Conservation (phyloP, 1,284 basidiomycete genomes). For the Microbotryum saponariae region DNA sequence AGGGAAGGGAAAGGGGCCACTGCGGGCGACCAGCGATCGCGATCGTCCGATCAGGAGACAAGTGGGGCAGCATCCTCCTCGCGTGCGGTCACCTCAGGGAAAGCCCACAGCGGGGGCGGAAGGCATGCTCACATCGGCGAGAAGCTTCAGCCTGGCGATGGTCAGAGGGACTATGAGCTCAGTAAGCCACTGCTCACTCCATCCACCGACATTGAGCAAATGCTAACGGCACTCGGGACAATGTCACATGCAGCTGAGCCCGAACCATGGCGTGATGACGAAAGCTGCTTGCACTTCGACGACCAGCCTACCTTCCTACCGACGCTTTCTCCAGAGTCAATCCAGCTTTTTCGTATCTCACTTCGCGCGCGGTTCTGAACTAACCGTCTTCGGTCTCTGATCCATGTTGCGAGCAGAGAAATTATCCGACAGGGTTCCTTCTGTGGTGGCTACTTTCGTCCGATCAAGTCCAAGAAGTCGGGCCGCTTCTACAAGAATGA, state of each 20-base stretch:
- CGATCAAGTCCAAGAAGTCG: slow-evolving; percentile 13
- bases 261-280: background rate
- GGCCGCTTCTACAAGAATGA: slow-evolving; percentile 20
- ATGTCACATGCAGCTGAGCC: background rate
- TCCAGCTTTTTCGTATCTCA: background rate
- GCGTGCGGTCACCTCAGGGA: too few relatives aligned
- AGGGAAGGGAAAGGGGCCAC: too few relatives aligned
- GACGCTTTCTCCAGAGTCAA: slow-evolving; percentile 12
- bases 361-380: background rate
- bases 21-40: too few relatives aligned
- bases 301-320: slow-evolving; percentile 20
- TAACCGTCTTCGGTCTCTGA: background rate
- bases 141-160: slow-evolving; percentile 11
- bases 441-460: slow-evolving; percentile 22
- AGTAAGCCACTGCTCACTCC: background rate
- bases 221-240: background rate
- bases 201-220: too few relatives aligned
- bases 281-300: slow-evolving; percentile 9
- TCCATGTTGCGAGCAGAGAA: slow-evolving; percentile 7
- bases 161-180: slow-evolving; percentile 17
- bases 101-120: too few relatives aligned
- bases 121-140: slow-evolving; percentile 7
- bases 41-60: too few relatives aligned
- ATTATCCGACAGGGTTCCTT: slow-evolving; percentile 18
- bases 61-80: too few relatives aligned